Base-by-base conservation (phyloP, 352 stramenopile species). In the Phytophthora sojae region DNA sequence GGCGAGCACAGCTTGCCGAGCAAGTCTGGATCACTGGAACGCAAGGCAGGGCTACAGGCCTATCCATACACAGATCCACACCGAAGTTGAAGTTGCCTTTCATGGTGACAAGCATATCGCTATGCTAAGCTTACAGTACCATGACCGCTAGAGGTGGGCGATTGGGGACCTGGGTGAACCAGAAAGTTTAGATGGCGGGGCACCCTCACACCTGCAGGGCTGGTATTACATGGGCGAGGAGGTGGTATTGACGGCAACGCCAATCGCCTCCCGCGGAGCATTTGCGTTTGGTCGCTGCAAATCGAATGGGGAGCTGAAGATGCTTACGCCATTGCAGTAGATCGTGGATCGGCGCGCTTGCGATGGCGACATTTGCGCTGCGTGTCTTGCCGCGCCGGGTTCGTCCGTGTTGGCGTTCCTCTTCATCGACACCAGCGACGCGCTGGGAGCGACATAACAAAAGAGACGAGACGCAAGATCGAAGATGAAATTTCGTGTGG, bases 21-120 rank as follows among this genome's bases (percentile, higher is more conserved):
- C 42, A 35, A 50, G 45, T 32, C 53, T 25, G 29, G 50, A 61
- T 32, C 47, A 53, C 54, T 51, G 23, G 45, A 55, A 59, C 66
- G 66, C 65, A 68, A 62, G 37, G 37, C 35, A 37, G 57, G 49
- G 2, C 59, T 57, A 11, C 6, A 35, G 29, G 65, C 53, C 57
- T 68, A 44, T 68, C 51, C 26, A 32, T 12, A 50, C 53, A 29
- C 39, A 57, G 29, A 61, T 35, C 52, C 58, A 73, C 68, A 42
- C 52, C 68, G 59, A 72, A 59, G 39, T 69, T 45, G n/a, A 68
- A 57, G 39, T 53, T 59, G 59, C 21, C 19, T 55, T 69, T 69
- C 69, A 64, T 64, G 60, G 29, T 35, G 29, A 11, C 60, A 57
- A 52, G 51, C 30, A 6, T 14, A 35, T 35, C 29, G 29, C 29